Base-by-base conservation (phyloP, 2,329 filamentous ascomycete species). In the Cercospora beticola region DNA sequence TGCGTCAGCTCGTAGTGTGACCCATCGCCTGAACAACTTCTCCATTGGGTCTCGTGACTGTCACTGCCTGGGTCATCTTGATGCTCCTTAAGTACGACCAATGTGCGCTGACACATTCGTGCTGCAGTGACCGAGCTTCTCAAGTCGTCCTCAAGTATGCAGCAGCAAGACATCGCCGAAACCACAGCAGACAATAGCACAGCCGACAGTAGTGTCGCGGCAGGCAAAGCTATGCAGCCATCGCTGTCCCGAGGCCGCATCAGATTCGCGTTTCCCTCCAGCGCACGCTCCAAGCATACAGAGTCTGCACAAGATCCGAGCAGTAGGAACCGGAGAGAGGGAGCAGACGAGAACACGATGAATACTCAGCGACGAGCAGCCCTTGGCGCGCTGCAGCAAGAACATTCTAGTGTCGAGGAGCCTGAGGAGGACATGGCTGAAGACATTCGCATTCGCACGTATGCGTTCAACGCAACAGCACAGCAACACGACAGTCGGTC, bases 361-460 rank as follows among this genome's bases (percentile, higher is more conserved):
- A n/a, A 58, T 14, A 14, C 46, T 10, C 46, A 23, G 46, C 46
- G 21, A 52, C 18, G 18, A 14, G 10, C 21, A 26, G 46, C 18
- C 18, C 46, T 21, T 52, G 46, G 21, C 46, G 14, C 46, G 46
- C 21, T 14, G 2, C 9, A 52, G 9, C 18, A 28, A 26, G 26
- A 31, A 5, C 14, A 16, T 31, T 58, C 6, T 56, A 31, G 40
- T 33, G 54, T 9, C 7, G 62, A 67, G 12, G 54, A 31, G 5
- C 10, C 46, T 18, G 54, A 30, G 54, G 40, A 64, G 33, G 52
- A 64, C 4, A 70, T 69, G 68, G 68, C 61, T 54, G 71, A 74
- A n/a, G 58, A 71, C 12, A 63, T 67, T 3, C 14, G 30, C 4
- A 68, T 73, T 59, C 65, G 61, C 21, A 43, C 68, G 46, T 73